phyloP scores from a whole-genome alignment of 441 rosid species.

The Erodium moschatum region DNA sequence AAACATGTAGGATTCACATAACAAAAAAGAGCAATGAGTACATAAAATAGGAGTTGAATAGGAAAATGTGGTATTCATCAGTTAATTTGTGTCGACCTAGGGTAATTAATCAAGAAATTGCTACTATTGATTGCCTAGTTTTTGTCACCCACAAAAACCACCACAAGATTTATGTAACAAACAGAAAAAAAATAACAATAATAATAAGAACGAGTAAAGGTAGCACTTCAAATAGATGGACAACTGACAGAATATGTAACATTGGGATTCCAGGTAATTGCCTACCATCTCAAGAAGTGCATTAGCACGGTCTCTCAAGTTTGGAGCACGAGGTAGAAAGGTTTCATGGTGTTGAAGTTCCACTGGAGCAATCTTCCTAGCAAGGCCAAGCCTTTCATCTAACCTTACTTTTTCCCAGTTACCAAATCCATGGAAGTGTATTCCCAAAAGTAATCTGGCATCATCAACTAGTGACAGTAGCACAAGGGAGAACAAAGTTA shows the following conservation, averaged over 20 bases:
- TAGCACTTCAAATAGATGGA: not conserved
- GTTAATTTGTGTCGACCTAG: not conserved
- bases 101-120: too few species aligned
- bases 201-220: not conserved
- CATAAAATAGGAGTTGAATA: not conserved
- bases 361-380: slow-evolving; percentile 93
- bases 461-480: slow-evolving; percentile 62
- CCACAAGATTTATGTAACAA: too few species aligned
- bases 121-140: too few species aligned
- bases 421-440: slow-evolving; percentile 86
- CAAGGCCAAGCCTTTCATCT: slow-evolving; percentile 86
- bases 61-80: not conserved
- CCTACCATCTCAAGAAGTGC: slow-evolving; percentile 92
- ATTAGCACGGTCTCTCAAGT: slow-evolving; percentile 90
- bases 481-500: too few species aligned
- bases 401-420: slow-evolving; percentile 95
- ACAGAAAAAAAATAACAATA: too few species aligned
- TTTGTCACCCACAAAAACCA: too few species aligned
- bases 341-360: slow-evolving; percentile 99
- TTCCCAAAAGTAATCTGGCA: slow-evolving; percentile 95
- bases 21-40: not conserved
- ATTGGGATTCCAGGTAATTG: not conserved
- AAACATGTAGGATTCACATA: slow-evolving; percentile 9
- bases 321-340: slow-evolving; percentile 94
- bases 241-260: not conserved